Evolutionary conservation across 2,329 filamentous ascomycete genomes (phyloP).

Genomic region (Teratosphaeria nubilosa): DNA sequence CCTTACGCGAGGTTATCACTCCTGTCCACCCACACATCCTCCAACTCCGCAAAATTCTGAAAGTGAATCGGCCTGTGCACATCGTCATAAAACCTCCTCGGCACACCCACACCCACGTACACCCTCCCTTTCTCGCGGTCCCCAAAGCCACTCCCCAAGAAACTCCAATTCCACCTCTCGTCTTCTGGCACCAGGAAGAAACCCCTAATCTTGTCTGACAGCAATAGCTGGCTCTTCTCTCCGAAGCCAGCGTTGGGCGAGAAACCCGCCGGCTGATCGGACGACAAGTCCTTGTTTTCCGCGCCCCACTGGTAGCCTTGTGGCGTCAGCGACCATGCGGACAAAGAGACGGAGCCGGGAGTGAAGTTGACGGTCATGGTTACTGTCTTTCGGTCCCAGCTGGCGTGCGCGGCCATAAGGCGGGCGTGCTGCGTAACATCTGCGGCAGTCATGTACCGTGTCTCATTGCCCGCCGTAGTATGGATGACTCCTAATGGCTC

Average conservation of each 20-base stretch:
- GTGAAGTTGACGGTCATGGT: conserved; percentile 96
- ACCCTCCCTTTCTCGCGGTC: conserved; percentile 74
- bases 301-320: conserved; percentile 93
- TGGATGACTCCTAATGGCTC: conserved; percentile 94
- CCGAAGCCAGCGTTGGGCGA: conserved; percentile 66
- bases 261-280: conserved; percentile 91
- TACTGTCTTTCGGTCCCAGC: conserved; percentile 82
- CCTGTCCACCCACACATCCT: conserved; percentile 92
- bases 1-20: conserved; percentile 78
- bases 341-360: conserved; percentile 87
- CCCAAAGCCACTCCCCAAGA: conserved; percentile 85
- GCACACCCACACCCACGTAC: conserved; percentile 88
- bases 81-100: conserved; percentile 78
- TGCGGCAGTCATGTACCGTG: conserved; percentile 88
- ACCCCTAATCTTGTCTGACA: conserved; percentile 87
- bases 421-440: conserved; percentile 92
- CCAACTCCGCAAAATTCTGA: conserved; percentile 91
- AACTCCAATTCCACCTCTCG: conserved; percentile 93
- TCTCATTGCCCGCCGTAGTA: conserved; percentile 87
- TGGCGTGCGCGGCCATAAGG: conserved; percentile 70
- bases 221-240: conserved; percentile 85
- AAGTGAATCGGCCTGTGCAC: conserved; percentile 90
- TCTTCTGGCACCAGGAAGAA: conserved; percentile 94
- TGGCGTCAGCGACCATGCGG: conserved; percentile 86
- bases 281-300: conserved; percentile 86